A percentile compares a stretch with the other conserved stretches of the same genome.
phyloP scores from a whole-genome alignment of 331 rosid species.

The Quercus lobata region DNA sequence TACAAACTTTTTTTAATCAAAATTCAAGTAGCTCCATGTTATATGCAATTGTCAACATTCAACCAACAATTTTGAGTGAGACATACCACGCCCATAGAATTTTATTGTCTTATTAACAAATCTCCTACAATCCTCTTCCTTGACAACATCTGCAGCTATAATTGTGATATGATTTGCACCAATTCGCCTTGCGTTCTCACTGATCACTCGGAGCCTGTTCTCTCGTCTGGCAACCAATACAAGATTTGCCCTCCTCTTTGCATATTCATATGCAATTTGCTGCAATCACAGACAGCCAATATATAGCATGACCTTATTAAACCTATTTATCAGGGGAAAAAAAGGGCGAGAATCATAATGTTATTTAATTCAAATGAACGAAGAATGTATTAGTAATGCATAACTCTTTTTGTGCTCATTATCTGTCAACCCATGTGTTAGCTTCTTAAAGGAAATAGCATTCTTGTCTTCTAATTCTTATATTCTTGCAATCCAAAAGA shows the following conservation, averaged over 20 bases:
- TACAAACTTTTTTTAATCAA: too few species aligned
- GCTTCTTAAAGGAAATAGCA: neutral
- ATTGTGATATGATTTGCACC: slow-evolving; percentile 71
- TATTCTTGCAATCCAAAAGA: neutral
- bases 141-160: slow-evolving; percentile 86
- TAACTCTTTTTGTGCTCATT: too few species aligned
- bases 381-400: too few species aligned
- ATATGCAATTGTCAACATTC: neutral
- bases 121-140: slow-evolving; percentile 83
- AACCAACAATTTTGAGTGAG: neutral
- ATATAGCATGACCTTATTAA: neutral
- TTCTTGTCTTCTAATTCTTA: neutral
- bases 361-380: neutral
- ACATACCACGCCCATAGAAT: slow-evolving; percentile 57
- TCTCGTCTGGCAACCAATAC: slow-evolving; percentile 83
- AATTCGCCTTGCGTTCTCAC: slow-evolving; percentile 59
- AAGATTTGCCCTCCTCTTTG: slow-evolving; percentile 63
- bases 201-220: slow-evolving; percentile 48
- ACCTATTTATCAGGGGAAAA: neutral
- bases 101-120: slow-evolving; percentile 55
- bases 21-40: too few species aligned
- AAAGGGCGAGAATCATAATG: neutral
- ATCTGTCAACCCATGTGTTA: too few species aligned
- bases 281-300: slow-evolving; percentile 15
- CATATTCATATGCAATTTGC: slow-evolving; percentile 94